These are phyloP conservation scores for Trametes cubensis DNA, from an alignment of 768 basidiomycete genomes.

Conservation along the genomic window DNA sequence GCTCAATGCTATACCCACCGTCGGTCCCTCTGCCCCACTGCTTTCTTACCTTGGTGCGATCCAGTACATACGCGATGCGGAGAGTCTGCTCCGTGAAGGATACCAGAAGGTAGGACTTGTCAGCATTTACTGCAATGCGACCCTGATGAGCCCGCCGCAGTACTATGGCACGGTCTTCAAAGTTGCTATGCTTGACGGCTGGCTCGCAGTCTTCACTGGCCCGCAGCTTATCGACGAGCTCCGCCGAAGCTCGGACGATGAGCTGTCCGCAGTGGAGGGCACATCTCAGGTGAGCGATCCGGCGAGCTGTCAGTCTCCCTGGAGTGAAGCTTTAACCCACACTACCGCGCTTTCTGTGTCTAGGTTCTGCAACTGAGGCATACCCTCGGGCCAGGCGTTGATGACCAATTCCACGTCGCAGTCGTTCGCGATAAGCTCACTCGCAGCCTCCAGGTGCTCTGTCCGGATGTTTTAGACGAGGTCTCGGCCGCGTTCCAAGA, in stretches of 20 bases:
- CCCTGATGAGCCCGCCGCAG: background rate
- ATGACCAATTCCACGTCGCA: conserved; percentile 25
- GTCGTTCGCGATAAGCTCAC: conserved; percentile 28
- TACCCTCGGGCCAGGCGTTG: conserved; percentile 18
- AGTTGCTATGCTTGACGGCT: conserved; percentile 46
- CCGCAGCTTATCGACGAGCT: conserved; percentile 54
- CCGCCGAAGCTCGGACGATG: conserved; percentile 47
- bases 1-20: conserved; percentile 29
- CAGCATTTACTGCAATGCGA: background rate
- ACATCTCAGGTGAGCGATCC: conserved; percentile 39
- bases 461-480: conserved; percentile 25
- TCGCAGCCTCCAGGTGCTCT: conserved; percentile 17
- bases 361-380: conserved; percentile 19
- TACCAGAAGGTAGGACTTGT: conserved; percentile 24
- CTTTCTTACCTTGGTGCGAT: conserved; percentile 33
- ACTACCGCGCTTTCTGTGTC: background rate
- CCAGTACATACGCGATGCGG: conserved; percentile 30
- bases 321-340: background rate
- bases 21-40: conserved; percentile 27
- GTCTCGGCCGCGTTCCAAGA: conserved; percentile 20
- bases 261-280: conserved; percentile 45
- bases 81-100: conserved; percentile 38
- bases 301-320: background rate
- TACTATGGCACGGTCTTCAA: conserved; percentile 40
- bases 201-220: conserved; percentile 50